Percentiles rank a stretch among this genome's conserved stretches.
Conservation (phyloP, 2,329 filamentous ascomycete species). For the Clarireedia paspali region DNA sequence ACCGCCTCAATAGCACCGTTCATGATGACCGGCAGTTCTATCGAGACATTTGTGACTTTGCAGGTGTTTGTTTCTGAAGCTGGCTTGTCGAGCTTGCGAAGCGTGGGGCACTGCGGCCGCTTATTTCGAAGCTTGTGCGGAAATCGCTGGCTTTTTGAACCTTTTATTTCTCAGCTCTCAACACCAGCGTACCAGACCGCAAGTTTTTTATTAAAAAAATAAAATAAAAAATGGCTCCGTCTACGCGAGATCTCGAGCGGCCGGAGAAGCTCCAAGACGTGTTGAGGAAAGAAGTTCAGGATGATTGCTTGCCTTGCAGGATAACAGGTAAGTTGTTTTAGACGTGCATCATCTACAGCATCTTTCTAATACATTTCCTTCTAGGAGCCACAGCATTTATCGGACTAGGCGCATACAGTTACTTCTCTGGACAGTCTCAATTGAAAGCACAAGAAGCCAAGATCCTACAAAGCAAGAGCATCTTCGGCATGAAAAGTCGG, state of each 20-base stretch:
- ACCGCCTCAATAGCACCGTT: constrained; percentile 87
- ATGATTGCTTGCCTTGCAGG: constrained; percentile 35
- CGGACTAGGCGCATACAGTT: constrained; percentile 70
- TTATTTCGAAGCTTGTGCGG: no score
- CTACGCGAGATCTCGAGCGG: constrained; percentile 16
- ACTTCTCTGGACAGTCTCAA: constrained; percentile 65
- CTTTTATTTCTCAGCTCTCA: background rate
- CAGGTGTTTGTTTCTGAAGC: background rate
- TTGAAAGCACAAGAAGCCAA: constrained; percentile 56
- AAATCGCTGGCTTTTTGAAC: background rate
- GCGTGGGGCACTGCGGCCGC: background rate
- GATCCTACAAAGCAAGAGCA: constrained; percentile 61
- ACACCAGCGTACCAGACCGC: background rate
- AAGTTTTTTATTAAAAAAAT: background rate
- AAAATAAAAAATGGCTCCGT: background rate
- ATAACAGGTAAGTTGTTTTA: constrained; percentile 21
- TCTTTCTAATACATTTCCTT: constrained; percentile 2
- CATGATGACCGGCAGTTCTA: constrained; percentile 44
- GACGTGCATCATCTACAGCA: background rate
- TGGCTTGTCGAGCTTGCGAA: background rate
- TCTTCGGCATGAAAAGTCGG: constrained; percentile 66
- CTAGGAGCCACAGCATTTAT: constrained; percentile 68
- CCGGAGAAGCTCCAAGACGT: constrained; percentile 23
- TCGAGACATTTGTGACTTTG: constrained; percentile 14
- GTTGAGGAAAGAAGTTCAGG: constrained; percentile 15